phyloP scores from a whole-genome alignment of 129 eudicot species.

The Lactuca saligna region DNA sequence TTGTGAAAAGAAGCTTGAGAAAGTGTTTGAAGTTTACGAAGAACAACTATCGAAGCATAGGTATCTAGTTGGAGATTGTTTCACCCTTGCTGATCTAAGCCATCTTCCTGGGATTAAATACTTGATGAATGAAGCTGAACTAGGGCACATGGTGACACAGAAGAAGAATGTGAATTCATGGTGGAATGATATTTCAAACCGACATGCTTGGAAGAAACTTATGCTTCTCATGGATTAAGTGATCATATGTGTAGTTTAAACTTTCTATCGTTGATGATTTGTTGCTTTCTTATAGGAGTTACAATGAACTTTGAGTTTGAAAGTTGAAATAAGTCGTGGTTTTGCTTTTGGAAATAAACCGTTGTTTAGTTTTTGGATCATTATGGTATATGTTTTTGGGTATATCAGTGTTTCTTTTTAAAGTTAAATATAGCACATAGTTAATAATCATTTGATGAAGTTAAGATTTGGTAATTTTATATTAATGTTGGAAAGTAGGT shows the following conservation, averaged over 20 bases:
- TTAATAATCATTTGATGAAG: too few species aligned
- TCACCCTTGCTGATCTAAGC: conserved; percentile 63
- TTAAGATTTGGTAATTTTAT: too few species aligned
- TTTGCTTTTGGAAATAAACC: not conserved
- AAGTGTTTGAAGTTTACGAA: conserved; percentile 68
- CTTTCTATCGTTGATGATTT: not conserved
- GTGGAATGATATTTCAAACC: conserved; percentile 69
- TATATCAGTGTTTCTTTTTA: too few species aligned
- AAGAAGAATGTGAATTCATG: conserved; percentile 63
- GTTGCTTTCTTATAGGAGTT: not conserved
- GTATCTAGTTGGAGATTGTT: conserved; percentile 60
- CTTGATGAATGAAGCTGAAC: conserved; percentile 49
- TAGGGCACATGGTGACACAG: conserved; percentile 51
- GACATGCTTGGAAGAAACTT: conserved; percentile 79
- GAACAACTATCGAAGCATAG: conserved; percentile 47
- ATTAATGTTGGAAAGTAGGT: too few species aligned
- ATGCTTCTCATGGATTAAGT: conserved; percentile 38
- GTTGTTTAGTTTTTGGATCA: too few species aligned
- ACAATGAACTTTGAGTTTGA: not conserved
- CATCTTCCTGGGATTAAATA: conserved; percentile 74
- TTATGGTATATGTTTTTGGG: too few species aligned
- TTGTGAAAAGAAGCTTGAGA: conserved; percentile 45
- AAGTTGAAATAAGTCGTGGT: not conserved
- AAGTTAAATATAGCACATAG: too few species aligned
- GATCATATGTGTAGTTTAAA: not conserved